phyloP scores from a whole-genome alignment of 352 stramenopile species.

The Pythium volutum region DNA sequence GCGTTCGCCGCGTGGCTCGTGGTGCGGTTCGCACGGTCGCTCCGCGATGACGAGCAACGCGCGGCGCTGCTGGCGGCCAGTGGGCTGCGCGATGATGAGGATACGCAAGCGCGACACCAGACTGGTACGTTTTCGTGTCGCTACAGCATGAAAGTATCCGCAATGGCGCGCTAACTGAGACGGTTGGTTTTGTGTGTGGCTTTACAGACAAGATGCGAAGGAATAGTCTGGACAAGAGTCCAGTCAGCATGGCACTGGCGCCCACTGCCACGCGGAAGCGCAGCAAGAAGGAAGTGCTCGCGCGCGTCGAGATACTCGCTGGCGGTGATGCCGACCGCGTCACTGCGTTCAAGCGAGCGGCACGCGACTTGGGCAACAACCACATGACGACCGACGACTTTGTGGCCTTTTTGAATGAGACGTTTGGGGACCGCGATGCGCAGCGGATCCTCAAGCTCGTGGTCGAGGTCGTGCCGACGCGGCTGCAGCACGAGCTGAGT shows the following conservation, averaged over 20 bases:
- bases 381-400: slow-evolving; percentile 68
- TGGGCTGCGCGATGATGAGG: slow-evolving; percentile 15
- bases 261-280: slow-evolving; percentile 50
- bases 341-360: slow-evolving; percentile 60
- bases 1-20: slow-evolving; percentile 64
- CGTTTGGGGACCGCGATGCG: slow-evolving; percentile 53
- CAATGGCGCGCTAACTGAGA: background rate
- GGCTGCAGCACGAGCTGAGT: slow-evolving; percentile 59
- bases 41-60: slow-evolving; percentile 60
- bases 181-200: background rate
- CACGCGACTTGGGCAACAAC: slow-evolving; percentile 64
- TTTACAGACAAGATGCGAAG: slow-evolving; percentile 16
- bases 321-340: slow-evolving; percentile 46
- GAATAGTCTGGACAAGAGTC: slow-evolving; percentile 11
- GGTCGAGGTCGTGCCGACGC: slow-evolving; percentile 57
- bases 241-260: background rate
- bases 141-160: background rate
- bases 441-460: slow-evolving; percentile 62
- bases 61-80: slow-evolving; percentile 35
- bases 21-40: slow-evolving; percentile 39
- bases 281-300: slow-evolving; percentile 65
- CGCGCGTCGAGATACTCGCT: slow-evolving; percentile 55
- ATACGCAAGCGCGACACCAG: slow-evolving; percentile 5
- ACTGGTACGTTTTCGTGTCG: background rate
- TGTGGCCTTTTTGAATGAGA: slow-evolving; percentile 51